Conservation (phyloP, 768 basidiomycete genomes). For the Auriscalpium orientale region DNA sequence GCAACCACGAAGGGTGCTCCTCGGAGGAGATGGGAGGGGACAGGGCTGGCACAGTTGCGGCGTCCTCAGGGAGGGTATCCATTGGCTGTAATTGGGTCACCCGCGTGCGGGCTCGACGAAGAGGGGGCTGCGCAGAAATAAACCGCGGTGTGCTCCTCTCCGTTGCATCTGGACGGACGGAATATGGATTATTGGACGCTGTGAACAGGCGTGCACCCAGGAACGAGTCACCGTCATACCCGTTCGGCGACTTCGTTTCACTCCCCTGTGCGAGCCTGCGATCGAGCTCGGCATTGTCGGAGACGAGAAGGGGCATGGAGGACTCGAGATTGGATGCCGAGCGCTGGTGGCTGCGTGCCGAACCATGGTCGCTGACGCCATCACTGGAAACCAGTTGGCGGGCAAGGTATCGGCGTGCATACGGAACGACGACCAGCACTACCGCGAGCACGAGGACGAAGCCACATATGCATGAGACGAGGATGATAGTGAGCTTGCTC, state of each 20-base stretch:
- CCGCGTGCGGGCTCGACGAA: conserved; percentile 10
- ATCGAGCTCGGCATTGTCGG: background rate
- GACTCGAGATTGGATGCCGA: conserved; percentile 7
- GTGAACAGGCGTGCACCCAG: conserved; percentile 2
- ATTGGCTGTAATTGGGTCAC: conserved; percentile 7
- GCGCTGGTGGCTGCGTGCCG: conserved; percentile 6
- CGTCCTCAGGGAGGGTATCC: conserved; percentile 13
- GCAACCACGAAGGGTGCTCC: conserved; percentile 9
- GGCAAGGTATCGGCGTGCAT: conserved; percentile 6
- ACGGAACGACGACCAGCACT: conserved; percentile 10
- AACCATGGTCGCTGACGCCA: background rate
- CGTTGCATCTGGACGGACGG: background rate
- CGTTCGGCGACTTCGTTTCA: background rate
- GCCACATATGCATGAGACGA: conserved; percentile 10
- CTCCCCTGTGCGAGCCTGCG: background rate
- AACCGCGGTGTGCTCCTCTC: conserved; percentile 4
- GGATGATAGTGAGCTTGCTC: conserved; percentile 4
- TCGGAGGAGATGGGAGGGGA: background rate
- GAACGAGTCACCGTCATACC: background rate
- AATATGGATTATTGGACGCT: background rate
- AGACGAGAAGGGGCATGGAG: conserved; percentile 11
- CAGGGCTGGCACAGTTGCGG: background rate
- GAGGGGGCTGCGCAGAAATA: conserved; percentile 1
- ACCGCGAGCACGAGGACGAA: conserved; percentile 6
- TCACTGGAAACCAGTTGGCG: background rate